Evolutionary conservation across 768 basidiomycete genomes (phyloP), one percentile per base, ranked within the genome.

Genomic region (Fomitopsis pulvina): DNA sequence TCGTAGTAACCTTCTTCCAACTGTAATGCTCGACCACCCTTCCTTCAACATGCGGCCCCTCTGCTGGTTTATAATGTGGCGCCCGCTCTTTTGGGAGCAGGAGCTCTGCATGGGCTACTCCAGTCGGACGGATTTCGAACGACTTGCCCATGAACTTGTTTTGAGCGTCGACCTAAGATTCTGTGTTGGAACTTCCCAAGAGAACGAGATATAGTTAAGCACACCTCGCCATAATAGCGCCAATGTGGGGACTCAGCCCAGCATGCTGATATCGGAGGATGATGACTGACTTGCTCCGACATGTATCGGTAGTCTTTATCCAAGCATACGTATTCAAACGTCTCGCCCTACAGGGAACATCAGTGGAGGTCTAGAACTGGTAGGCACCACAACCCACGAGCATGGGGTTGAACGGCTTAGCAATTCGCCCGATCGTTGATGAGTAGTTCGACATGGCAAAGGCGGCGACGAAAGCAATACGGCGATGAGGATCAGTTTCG

Each of bases 361-460:
- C 1, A 18, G 22, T 12, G n/a, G 14, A 1, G 38, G 42, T 16
- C 14, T 20, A n/a, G 9, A 27, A 20, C 5, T 25, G 22, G 26
- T 21, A 4, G 18, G 2, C n/a, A 4, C 3, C 20, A 37, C 11
- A 5, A 72, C 85, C 45, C 52, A 90, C 87, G 48, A 96, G 79
- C 83, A 95, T 90, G 5, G 92, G 94, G 66, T 96, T 96, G 69
- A 96, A 96, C 1, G 93, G 94, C 66, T 97, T 96, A 11, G 94
- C 94, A 55, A 98, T 96, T 30, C 94, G 79, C 3, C 95, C 94
- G 57, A 95, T 90, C 2, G 94, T 98, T 21, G 89, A 92, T 1
- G 90, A 92, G 67, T 98, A 98, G 69, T 97, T 97, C 25, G 89
- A 90, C 92, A 96, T 96, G 2, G 93, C 94, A 65, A 98, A 98